Base-by-base conservation (phyloP, 345 rosid species). In the Pseudoturritis turrita region DNA sequence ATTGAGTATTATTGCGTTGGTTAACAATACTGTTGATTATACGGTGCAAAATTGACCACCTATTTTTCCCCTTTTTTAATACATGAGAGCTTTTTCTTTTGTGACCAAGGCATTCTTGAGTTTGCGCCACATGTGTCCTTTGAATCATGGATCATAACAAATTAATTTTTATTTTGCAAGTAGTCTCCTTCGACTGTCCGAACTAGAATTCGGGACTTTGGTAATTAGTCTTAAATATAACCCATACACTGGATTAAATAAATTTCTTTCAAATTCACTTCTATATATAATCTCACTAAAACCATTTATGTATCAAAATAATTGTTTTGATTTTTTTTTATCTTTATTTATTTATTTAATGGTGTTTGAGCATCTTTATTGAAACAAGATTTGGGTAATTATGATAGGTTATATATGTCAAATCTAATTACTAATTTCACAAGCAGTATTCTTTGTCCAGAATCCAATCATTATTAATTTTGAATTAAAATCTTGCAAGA, bases 1-100 rank as follows among this genome's bases (percentile, higher is more conserved):
- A 15, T 67, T 67, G 72, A 53, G 62, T 53, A 25, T 8, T 54
- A 0, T 21, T 44, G 25, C 46, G 2, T 45, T 21, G 36, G 46
- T 33, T 57, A 26, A 68, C 31, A 39, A 39, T 4, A 10, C n/a
- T 56, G 22, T 4, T 44, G n/a, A n/a, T 21, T 69, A 59, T 47
- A 17, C 37, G 57, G 39, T 37, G 56, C 56, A 44, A 44, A 56
- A 59, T 2, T 25, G 67, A 59, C 67, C 67, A 70, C 67, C 67
- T 39, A 49, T 37, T 47, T 1, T 12, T 23, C 37, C 14, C 7
- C 0, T 2, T 1, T 25, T 47, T 6, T 33, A 23, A 22, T 36
- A 56, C 17, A 31, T 29, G 23, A 18, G 26, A 26, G 26, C 12
- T 7, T 28, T n/a, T 11, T 35, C 15, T 65, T 65, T 50, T 36